phyloP scores from a whole-genome alignment of 495 filamentous ascomycete genomes.

The Cryomyces antarcticus region DNA sequence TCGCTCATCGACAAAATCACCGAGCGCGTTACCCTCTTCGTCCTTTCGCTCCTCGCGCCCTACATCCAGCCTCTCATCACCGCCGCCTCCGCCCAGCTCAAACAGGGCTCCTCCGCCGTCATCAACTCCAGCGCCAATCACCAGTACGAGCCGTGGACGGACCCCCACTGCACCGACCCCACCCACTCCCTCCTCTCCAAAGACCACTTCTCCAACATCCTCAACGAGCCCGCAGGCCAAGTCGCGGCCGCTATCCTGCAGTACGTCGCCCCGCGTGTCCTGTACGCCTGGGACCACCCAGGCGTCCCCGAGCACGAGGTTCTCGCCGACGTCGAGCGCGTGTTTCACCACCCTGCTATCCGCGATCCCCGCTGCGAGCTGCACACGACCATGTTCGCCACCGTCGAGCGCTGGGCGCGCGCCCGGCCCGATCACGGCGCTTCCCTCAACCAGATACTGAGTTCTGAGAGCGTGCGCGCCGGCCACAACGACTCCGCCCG shows the following conservation, averaged over 20 bases:
- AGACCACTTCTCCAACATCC: slow-evolving; percentile 85
- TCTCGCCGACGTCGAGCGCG: slow-evolving; percentile 48
- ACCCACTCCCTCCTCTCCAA: slow-evolving; percentile 91
- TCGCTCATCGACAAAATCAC: slow-evolving; percentile 72
- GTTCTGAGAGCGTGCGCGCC: slow-evolving; percentile 56
- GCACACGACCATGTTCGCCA: slow-evolving; percentile 69
- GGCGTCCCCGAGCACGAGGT: slow-evolving; percentile 62
- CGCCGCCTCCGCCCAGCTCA: slow-evolving; percentile 60
- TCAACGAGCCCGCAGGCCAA: slow-evolving; percentile 73
- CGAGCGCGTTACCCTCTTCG: slow-evolving; percentile 75
- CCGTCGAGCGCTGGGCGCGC: slow-evolving; percentile 57
- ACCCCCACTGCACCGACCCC: slow-evolving; percentile 68
- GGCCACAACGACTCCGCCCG: slow-evolving; percentile 47
- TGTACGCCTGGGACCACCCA: slow-evolving; percentile 81
- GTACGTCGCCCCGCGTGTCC: slow-evolving; percentile 67
- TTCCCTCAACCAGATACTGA: slow-evolving; percentile 45
- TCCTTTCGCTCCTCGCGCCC: slow-evolving; percentile 74
- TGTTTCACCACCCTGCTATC: slow-evolving; percentile 78
- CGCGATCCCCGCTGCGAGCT: slow-evolving; percentile 52
- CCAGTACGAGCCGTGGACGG: slow-evolving; percentile 81
- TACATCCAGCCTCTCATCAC: slow-evolving; percentile 82
- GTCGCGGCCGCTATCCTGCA: slow-evolving; percentile 60
- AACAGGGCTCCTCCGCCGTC: slow-evolving; percentile 61
- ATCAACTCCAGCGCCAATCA: slow-evolving; percentile 62
- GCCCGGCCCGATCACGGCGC: slow-evolving; percentile 39